Evolutionary conservation across 305 asterid species (phyloP).

Genomic region (Fraxinus ornus): DNA sequence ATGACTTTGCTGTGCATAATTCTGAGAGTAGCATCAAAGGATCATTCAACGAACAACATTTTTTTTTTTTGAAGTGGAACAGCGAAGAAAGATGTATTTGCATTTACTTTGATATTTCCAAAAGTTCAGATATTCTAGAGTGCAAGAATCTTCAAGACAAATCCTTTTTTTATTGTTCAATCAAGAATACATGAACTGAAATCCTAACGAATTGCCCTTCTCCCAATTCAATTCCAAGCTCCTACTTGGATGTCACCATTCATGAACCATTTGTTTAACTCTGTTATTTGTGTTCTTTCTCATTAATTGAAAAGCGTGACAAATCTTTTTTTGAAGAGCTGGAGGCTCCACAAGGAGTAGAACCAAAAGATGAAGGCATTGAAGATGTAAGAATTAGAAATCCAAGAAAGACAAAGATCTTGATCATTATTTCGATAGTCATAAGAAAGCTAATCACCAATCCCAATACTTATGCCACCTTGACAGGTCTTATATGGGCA

Average conservation of each 20-base stretch:
- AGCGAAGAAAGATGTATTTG: not conserved
- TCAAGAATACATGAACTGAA: not conserved
- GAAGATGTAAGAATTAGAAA: conserved; percentile 34
- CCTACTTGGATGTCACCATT: not conserved
- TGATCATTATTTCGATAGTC: conserved; percentile 42
- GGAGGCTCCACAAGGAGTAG: conserved; percentile 43
- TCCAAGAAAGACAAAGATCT: conserved; percentile 36
- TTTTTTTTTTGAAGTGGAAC: not conserved
- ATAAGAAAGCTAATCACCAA: conserved; percentile 66
- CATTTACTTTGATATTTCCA: not conserved
- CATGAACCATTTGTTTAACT: not conserved
- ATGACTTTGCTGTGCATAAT: not conserved
- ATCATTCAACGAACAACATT: not conserved
- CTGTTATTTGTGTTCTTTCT: not conserved
- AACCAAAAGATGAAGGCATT: conserved; percentile 34
- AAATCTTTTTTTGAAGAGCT: conserved; percentile 34
- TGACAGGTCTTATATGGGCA: conserved; percentile 75
- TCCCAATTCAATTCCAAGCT: not conserved
- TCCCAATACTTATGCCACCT: conserved; percentile 80
- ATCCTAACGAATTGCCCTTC: not conserved
- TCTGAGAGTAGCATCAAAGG: conserved; percentile 1
- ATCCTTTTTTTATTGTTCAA: not conserved
- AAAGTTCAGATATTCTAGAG: not conserved
- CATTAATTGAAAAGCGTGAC: conserved; percentile 10
- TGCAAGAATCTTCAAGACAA: not conserved